phyloP scores from a whole-genome alignment of 208 protist species.

The Crithidia fasciculata region DNA sequence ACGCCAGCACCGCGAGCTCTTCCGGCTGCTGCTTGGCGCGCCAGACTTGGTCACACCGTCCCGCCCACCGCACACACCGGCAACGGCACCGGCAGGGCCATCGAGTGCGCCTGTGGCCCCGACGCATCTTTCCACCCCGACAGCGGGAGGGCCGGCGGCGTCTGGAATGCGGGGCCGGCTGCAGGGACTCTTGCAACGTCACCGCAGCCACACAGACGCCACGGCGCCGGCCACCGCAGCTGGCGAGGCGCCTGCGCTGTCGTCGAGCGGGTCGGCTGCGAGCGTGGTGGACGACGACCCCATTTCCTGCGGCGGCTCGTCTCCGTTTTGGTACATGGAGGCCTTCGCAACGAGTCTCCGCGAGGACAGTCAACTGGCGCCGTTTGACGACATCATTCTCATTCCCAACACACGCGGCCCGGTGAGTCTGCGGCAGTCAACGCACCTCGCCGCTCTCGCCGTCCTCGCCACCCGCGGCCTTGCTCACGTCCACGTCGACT shows the following conservation, averaged over 20 bases:
- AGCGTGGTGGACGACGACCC: conserved; percentile 6
- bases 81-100: background rate
- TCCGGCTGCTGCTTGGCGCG: conserved; percentile 76
- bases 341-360: conserved; percentile 67
- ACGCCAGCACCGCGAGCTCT: conserved; percentile 81
- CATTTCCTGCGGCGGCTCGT: conserved; percentile 17
- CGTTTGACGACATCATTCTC: conserved; percentile 88
- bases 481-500: conserved; percentile 83
- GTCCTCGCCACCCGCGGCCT: conserved; percentile 77
- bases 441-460: conserved; percentile 83
- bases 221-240: background rate
- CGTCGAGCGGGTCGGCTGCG: no score
- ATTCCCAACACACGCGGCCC: conserved; percentile 89
- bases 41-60: conserved; percentile 21
- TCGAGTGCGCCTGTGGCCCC: background rate
- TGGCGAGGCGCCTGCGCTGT: no score
- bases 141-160: background rate
- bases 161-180: background rate
- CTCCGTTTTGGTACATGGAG: conserved; percentile 70
- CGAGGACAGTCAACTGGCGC: conserved; percentile 69
- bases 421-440: conserved; percentile 73
- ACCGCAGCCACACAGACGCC: background rate
- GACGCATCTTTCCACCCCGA: no score
- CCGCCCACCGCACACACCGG: background rate
- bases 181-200: background rate